These are phyloP conservation scores for Leishmania arabica DNA, from an alignment of 208 protist genomes.

Conservation along the genomic window DNA sequence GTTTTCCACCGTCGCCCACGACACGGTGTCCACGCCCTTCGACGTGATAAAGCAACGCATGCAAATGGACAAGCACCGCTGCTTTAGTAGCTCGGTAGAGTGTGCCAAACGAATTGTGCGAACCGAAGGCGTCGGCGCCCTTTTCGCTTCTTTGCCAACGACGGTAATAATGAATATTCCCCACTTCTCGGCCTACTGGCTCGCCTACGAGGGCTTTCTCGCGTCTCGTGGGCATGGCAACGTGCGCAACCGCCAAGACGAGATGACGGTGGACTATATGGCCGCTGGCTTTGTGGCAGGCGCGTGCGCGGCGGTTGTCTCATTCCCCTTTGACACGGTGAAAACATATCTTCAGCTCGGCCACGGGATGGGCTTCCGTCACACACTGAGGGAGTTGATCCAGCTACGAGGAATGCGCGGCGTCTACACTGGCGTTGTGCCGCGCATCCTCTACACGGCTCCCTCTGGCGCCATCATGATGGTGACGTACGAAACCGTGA, in stretches of 20 bases:
- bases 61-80: constrained; percentile 79
- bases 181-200: constrained; percentile 92
- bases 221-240: constrained; percentile 35
- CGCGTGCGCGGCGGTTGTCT: constrained; percentile 78
- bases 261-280: constrained; percentile 67
- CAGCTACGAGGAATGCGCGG: constrained; percentile 43
- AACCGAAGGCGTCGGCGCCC: constrained; percentile 59
- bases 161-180: constrained; percentile 94
- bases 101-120: constrained; percentile 51
- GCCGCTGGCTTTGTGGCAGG: constrained; percentile 85
- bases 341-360: constrained; percentile 93
- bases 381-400: constrained; percentile 38
- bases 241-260: constrained; percentile 41
- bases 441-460: constrained; percentile 88
- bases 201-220: constrained; percentile 87
- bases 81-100: constrained; percentile 53
- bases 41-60: constrained; percentile 96
- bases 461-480: constrained; percentile 93
- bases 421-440: constrained; percentile 76
- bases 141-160: constrained; percentile 90
- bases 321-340: constrained; percentile 92
- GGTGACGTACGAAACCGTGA: constrained; percentile 93
- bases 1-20: constrained; percentile 85
- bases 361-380: constrained; percentile 24
- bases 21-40: constrained; percentile 92